A percentile compares a stretch with the other conserved stretches of the same genome.
These are phyloP conservation scores for Cotoneaster glaucophyllus DNA, from an alignment of 306 rosid species.

Conservation along the genomic window DNA sequence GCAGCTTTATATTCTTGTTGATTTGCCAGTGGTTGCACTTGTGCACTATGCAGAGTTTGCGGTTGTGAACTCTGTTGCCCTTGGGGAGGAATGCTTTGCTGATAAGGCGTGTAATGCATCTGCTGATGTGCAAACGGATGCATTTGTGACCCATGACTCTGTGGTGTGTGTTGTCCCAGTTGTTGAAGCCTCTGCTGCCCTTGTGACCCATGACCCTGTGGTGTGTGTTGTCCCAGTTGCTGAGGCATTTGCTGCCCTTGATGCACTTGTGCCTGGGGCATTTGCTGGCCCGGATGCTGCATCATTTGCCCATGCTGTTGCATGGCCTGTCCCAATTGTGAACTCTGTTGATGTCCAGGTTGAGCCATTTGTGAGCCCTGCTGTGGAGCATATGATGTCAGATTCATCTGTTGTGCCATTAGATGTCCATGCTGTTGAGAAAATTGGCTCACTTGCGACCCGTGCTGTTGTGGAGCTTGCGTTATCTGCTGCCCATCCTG, in stretches of 20 bases:
- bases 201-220: slow-evolving; percentile 52
- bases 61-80: slow-evolving; percentile 58
- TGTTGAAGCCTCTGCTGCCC: slow-evolving; percentile 57
- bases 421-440: slow-evolving; percentile 55
- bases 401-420: slow-evolving; percentile 42
- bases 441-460: slow-evolving; percentile 42
- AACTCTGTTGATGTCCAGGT: slow-evolving; percentile 44
- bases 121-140: slow-evolving; percentile 60
- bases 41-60: slow-evolving; percentile 43
- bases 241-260: slow-evolving; percentile 29
- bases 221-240: slow-evolving; percentile 35
- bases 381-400: slow-evolving; percentile 38
- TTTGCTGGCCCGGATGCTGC: slow-evolving; percentile 51
- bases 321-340: slow-evolving; percentile 34
- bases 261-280: slow-evolving; percentile 28
- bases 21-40: slow-evolving; percentile 49
- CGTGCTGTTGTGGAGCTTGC: slow-evolving; percentile 45
- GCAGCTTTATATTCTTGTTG: slow-evolving; percentile 52
- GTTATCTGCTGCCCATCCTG: slow-evolving; percentile 55
- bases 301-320: slow-evolving; percentile 52
- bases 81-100: slow-evolving; percentile 43
- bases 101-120: slow-evolving; percentile 64
- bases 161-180: slow-evolving; percentile 50
- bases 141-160: slow-evolving; percentile 43
- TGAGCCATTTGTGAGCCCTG: slow-evolving; percentile 45